A percentile compares a stretch with the other conserved stretches of the same genome.
Conservation (phyloP, 2,329 filamentous ascomycete genomes). For the Stemphylium beticola region DNA sequence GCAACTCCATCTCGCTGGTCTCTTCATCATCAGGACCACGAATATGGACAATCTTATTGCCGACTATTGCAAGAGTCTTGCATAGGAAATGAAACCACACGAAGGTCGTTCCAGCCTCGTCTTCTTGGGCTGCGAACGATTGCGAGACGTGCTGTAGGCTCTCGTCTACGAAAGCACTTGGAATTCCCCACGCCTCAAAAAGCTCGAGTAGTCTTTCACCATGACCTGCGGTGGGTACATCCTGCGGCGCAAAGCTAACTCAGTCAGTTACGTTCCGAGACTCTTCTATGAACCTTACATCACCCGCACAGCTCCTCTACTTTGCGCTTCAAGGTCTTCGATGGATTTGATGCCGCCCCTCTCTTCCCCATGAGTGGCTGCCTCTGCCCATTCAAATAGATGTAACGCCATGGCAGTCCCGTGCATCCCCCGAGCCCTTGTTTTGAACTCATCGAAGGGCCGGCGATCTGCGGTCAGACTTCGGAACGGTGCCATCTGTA, state of each 20-base stretch:
- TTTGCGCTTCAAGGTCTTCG: constrained; percentile 11
- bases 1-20: background rate
- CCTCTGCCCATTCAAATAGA: constrained; percentile 31
- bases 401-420: constrained; percentile 8
- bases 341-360: constrained; percentile 3
- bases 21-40: background rate
- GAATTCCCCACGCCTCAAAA: constrained; percentile 29
- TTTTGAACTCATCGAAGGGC: constrained; percentile 19
- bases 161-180: constrained; percentile 34
- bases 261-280: constrained; percentile 1
- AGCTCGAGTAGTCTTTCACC: constrained; percentile 19
- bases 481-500: constrained; percentile 18
- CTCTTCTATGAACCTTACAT: constrained; percentile 18
- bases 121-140: constrained; percentile 33
- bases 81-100: constrained; percentile 42
- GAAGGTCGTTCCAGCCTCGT: constrained; percentile 22
- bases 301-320: constrained; percentile 21
- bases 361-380: constrained; percentile 14
- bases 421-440: background rate
- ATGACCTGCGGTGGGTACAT: constrained; percentile 19
- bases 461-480: constrained; percentile 19
- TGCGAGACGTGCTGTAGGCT: constrained; percentile 34
- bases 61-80: constrained; percentile 25
- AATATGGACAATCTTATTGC: constrained; percentile 14
- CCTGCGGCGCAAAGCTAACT: constrained; percentile 32